Conservation (phyloP, 2,329 filamentous ascomycete genomes). For the Neofusicoccum cordaticola region DNA sequence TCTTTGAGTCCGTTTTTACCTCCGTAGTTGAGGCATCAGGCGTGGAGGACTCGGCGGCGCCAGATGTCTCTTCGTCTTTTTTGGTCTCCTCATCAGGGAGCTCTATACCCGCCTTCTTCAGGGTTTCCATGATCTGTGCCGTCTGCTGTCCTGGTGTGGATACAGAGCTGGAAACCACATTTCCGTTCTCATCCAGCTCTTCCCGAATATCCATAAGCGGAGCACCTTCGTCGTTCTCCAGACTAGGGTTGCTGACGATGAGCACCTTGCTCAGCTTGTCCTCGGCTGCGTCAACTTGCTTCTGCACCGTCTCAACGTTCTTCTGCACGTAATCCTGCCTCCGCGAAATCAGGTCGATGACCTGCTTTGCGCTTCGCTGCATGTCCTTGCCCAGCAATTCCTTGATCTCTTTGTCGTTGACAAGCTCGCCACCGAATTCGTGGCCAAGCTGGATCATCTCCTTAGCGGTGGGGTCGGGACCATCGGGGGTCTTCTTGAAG, state of each 20-base stretch:
- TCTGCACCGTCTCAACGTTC: constrained; percentile 73
- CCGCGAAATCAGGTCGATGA: constrained; percentile 66
- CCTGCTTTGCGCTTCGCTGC: constrained; percentile 58
- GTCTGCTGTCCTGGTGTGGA: constrained; percentile 63
- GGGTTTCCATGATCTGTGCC: constrained; percentile 65
- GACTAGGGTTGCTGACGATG: constrained; percentile 59
- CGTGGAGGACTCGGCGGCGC: not conserved
- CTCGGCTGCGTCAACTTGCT: constrained; percentile 67
- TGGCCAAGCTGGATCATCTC: constrained; percentile 48
- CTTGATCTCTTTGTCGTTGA: constrained; percentile 60
- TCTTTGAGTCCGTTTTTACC: not conserved
- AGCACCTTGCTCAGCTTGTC: constrained; percentile 65
- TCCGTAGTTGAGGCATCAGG: not conserved
- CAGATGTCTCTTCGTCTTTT: not conserved
- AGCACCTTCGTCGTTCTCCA: constrained; percentile 65
- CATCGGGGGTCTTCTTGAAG: constrained; percentile 35
- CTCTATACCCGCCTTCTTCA: constrained; percentile 71
- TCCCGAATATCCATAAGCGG: constrained; percentile 90
- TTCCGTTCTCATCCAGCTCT: constrained; percentile 85
- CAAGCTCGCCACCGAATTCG: constrained; percentile 61
- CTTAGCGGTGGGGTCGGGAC: constrained; percentile 20
- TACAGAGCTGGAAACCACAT: constrained; percentile 62
- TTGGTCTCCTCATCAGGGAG: not conserved
- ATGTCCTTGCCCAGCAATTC: constrained; percentile 48
- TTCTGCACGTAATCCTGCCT: constrained; percentile 86